These are phyloP conservation scores for Cochlearia excelsa DNA, from an alignment of 345 rosid genomes.

Conservation along the genomic window DNA sequence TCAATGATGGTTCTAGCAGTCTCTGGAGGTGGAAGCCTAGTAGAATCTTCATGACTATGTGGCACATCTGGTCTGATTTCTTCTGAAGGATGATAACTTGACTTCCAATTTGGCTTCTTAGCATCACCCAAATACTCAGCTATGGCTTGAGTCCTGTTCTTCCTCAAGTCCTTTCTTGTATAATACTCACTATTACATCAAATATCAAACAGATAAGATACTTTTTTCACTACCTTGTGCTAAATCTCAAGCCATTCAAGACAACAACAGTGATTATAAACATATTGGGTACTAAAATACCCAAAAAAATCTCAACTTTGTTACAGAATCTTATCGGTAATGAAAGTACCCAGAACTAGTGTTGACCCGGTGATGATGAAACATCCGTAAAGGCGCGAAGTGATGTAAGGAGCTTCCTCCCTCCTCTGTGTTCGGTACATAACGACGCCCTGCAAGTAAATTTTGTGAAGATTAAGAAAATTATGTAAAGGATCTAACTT, in stretches of 20 bases:
- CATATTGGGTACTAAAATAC: too few relatives aligned
- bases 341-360: conserved; percentile 45
- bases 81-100: conserved; percentile 77
- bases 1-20: conserved; percentile 75
- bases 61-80: conserved; percentile 52
- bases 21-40: conserved; percentile 63
- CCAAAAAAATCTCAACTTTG: conserved; percentile 6
- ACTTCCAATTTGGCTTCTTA: conserved; percentile 44
- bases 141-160: conserved; percentile 58
- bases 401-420: conserved; percentile 38
- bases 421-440: conserved; percentile 43
- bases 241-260: not conserved
- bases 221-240: too few relatives aligned
- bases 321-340: not conserved
- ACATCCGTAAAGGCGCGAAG: conserved; percentile 35
- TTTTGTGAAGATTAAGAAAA: not conserved
- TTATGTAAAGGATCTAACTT: too few relatives aligned
- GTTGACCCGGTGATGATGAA: conserved; percentile 38
- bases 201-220: conserved; percentile 13
- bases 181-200: conserved; percentile 38
- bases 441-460: conserved; percentile 48
- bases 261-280: not conserved
- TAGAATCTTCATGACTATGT: conserved; percentile 42
- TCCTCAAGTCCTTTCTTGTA: conserved; percentile 39
- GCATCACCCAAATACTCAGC: conserved; percentile 66